Base-by-base conservation (phyloP, 2,329 filamentous ascomycete species). In the Lasiodiplodia theobromae region DNA sequence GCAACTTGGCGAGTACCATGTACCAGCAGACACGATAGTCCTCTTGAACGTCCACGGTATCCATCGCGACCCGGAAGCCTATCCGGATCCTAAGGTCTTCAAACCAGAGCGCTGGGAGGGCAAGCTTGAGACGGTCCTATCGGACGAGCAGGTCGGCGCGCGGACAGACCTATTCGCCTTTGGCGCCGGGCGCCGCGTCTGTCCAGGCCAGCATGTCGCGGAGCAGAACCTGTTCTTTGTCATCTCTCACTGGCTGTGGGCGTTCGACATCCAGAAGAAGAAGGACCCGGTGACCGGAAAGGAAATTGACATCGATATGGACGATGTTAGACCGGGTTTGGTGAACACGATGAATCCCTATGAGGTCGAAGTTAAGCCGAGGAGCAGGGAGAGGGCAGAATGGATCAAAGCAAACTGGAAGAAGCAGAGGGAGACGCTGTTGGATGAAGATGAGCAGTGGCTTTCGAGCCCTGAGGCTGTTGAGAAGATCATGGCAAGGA, bases 11-110 rank as follows among this genome's bases (percentile, higher is more conserved):
- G 52, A 74, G 47, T 47, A 38, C 4, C 49, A 67, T 7, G 77
- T 85, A 38, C 82, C 83, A 3, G 81, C 79, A 44, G 79, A 77
- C 1, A 78, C 77, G 2, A 77, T 76, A 5, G 72, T 82, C 6
- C 72, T 84, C 4, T 72, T 82, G 4, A 81, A 76, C 52, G 73
- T 71, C 1, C 80, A 73, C 74, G 80, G 77, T 21, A 74, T 78
- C 69, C 74, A 77, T 38, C 73, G 71, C 44, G 74, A 78, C 69
- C 65, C 71, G 2, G 31, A 53, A 1, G 65, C 66, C 4, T 70
- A 71, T 49, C 69, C 71, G 0, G 54, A 57, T 7, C 31, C 40
- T 2, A 23, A n/a, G 53, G 28, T 63, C 0, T 71, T 71, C 38
- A 72, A 68, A 18, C 63, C 60, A 23, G 67, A 72, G 8, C 74